Base-by-base conservation (phyloP, 2,329 filamentous ascomycete genomes). In the Diaporthe citri region DNA sequence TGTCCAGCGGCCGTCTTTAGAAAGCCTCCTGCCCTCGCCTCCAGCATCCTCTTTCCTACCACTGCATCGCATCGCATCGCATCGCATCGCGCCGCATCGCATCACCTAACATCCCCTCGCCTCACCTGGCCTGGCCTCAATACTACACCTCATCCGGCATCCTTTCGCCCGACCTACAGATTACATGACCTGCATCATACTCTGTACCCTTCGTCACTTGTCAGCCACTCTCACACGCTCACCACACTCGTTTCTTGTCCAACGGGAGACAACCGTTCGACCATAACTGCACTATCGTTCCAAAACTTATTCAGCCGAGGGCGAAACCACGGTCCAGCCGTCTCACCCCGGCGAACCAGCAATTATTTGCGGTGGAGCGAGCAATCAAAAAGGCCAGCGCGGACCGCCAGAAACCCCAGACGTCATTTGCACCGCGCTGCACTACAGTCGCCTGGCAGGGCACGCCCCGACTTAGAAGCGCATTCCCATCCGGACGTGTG, bases 381-480 rank as follows among this genome's bases (percentile, higher is more conserved):
- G 74, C 73, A 75, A 75, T 76, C 67, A 76, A 72, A 76, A 76
- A 43, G 56, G 56, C 71, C 55, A 71, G 48, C 64, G 56, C 74
- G 69, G 31, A 48, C 43, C 34, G 28, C 34, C 55, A 48, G 25
- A 56, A 70, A 43, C 62, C 46, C 46, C n/a, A 22, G 74, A 74
- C 72, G 72, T 62, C 75, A 76, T 74, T 55, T 55, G 51, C 72
- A 51, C 66, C 46, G 52, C 56, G 31, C 64, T 52, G 46, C 55
- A 25, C 62, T 28, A 25, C 55, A 48, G 43, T 48, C 31, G 41
- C 41, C 75, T 10, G n/a, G 28, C 41, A 46, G 22, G 43, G 46
- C 51, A 59, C 55, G 31, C 72, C 43, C 43, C 43, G 34, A 39
- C 34, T 28, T 34, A n/a, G 43, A 31, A 20, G 59, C 56, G 36